A percentile compares a stretch with the other conserved stretches of the same genome.
Evolutionary conservation across 2,329 filamentous ascomycete species (phyloP).

Genomic region (Teratosphaeria destructans): DNA sequence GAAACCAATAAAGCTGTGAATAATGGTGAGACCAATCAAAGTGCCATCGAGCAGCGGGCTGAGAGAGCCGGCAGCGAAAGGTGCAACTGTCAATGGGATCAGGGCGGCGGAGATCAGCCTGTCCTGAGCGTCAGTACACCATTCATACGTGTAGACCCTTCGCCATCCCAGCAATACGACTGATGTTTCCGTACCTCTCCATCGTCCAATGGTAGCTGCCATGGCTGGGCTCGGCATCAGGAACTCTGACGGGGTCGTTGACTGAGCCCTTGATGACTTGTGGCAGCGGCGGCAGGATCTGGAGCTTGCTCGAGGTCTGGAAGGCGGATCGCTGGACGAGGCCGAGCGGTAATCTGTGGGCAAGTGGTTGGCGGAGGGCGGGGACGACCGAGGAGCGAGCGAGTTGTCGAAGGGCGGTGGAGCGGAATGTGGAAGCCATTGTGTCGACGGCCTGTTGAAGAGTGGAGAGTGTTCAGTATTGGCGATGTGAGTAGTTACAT

Average conservation of each 20-base stretch:
- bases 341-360: conserved; percentile 30
- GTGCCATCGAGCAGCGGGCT: conserved; percentile 83
- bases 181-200: conserved; percentile 48
- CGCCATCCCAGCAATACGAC: neutral
- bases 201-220: conserved; percentile 99
- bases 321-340: conserved; percentile 56
- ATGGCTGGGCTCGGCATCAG: conserved; percentile 62
- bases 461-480: neutral
- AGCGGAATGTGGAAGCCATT: conserved; percentile 46
- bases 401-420: conserved; percentile 33
- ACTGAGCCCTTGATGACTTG: conserved; percentile 46
- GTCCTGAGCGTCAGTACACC: neutral
- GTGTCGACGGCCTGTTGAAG: conserved; percentile 2
- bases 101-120: conserved; percentile 70
- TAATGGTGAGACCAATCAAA: conserved; percentile 69
- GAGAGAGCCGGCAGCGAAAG: conserved; percentile 83
- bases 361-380: conserved; percentile 22
- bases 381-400: conserved; percentile 23
- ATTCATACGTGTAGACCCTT: neutral
- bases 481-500: neutral
- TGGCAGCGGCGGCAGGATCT: conserved; percentile 72
- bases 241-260: conserved; percentile 76
- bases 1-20: conserved; percentile 95
- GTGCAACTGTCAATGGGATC: conserved; percentile 76
- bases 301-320: conserved; percentile 67